These are phyloP conservation scores for Acacia acuminata DNA, from an alignment of 306 rosid genomes.

Conservation along the genomic window DNA sequence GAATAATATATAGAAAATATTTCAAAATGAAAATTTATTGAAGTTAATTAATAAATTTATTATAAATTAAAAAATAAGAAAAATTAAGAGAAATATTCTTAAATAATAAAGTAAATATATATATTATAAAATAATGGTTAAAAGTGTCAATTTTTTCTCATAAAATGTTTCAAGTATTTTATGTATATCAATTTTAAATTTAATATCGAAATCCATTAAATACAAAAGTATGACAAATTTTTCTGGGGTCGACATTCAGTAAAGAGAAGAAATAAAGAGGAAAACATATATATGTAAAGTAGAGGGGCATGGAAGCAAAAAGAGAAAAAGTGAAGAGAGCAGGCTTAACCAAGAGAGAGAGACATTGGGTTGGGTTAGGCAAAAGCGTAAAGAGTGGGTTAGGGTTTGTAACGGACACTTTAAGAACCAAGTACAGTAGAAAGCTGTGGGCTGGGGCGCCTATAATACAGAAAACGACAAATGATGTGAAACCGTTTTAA, in stretches of 20 bases:
- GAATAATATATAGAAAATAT: too few species aligned
- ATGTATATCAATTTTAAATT: too few species aligned
- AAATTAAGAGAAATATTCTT: too few species aligned
- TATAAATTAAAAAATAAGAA: too few species aligned
- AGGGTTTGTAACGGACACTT: slow-evolving; percentile 42
- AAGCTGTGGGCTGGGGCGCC: slow-evolving; percentile 52
- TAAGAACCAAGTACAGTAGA: not conserved
- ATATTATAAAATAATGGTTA: too few species aligned
- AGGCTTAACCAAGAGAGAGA: slow-evolving; percentile 30
- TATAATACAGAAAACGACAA: slow-evolving; percentile 30
- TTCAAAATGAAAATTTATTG: too few species aligned
- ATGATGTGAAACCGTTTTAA: slow-evolving; percentile 25
- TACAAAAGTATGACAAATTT: not conserved
- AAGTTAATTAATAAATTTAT: too few species aligned
- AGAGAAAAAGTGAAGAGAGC: not conserved
- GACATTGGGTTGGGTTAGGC: slow-evolving; percentile 29
- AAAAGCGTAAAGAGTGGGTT: not conserved
- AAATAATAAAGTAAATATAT: too few species aligned
- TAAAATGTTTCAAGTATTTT: too few species aligned
- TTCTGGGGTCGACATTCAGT: not conserved
- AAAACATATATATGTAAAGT: not conserved
- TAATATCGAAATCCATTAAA: not conserved
- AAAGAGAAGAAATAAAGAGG: not conserved
- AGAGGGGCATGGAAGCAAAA: slow-evolving; percentile 22
- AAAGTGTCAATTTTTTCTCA: too few species aligned